phyloP scores from a whole-genome alignment of 129 eudicot genomes.

The Lactuca sativa region DNA sequence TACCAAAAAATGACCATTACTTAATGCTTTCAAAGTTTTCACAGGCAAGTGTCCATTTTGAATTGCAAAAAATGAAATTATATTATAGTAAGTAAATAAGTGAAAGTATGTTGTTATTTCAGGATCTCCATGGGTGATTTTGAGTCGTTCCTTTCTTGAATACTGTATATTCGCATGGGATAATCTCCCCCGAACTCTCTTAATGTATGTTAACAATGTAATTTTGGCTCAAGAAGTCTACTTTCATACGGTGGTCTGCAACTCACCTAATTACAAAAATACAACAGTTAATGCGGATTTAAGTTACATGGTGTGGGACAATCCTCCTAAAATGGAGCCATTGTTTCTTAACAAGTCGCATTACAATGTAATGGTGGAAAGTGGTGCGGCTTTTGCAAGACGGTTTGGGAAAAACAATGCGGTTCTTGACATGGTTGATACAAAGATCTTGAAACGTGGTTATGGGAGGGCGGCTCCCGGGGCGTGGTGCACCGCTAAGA shows the following conservation, averaged over 20 bases:
- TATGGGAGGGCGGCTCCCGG: slow-evolving; percentile 65
- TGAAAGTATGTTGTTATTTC: slow-evolving; percentile 10
- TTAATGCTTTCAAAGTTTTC: slow-evolving; percentile 79
- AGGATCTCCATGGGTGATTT: slow-evolving; percentile 98
- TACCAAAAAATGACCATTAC: slow-evolving; percentile 81
- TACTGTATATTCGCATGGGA: slow-evolving; percentile 92
- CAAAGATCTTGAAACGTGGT: slow-evolving; percentile 70
- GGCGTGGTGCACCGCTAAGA: slow-evolving; percentile 83
- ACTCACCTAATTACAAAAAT: slow-evolving; percentile 82
- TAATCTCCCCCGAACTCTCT: slow-evolving; percentile 84
- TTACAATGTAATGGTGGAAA: slow-evolving; percentile 65
- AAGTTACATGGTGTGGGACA: slow-evolving; percentile 91
- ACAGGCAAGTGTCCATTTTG: slow-evolving; percentile 49
- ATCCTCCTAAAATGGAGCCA: slow-evolving; percentile 98
- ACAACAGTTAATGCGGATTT: slow-evolving; percentile 71
- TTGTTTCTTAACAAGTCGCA: slow-evolving; percentile 52
- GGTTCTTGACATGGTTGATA: slow-evolving; percentile 78
- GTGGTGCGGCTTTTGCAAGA: slow-evolving; percentile 91
- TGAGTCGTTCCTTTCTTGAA: slow-evolving; percentile 87
- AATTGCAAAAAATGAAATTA: too few species aligned
- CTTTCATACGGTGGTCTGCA: slow-evolving; percentile 85
- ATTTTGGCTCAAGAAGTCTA: slow-evolving; percentile 84
- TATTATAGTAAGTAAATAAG: too few species aligned
- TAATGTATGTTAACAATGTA: slow-evolving; percentile 76
- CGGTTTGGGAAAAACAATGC: slow-evolving; percentile 62